Base-by-base conservation (phyloP, 2,329 filamentous ascomycete genomes). In the Tolypocladium ophioglossoides region DNA sequence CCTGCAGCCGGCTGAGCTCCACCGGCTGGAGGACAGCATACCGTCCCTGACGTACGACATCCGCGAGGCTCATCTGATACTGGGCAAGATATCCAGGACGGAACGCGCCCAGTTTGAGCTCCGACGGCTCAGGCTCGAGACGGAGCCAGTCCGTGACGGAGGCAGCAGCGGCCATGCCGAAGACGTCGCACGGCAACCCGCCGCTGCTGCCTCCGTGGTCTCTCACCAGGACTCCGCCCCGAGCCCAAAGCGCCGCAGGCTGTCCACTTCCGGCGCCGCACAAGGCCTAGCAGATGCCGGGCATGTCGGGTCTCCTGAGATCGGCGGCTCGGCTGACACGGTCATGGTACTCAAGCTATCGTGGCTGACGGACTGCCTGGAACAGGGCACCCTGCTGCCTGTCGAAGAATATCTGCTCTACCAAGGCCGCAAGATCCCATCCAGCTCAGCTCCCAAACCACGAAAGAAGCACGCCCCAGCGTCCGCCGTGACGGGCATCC, bases 41-140 rank as follows among this genome's bases (percentile, higher is more conserved):
- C 74, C 78, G 4, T 78, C 76, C 0, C 66, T 94, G 52, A 91
- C 89, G 0, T 85, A 86, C 55, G 81, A 92, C 66, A 74, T 86
- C 52, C 74, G 76, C 16, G 86, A 92, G 67, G 90, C 90, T 1
- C 76, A 80, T 5, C 68, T 96, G 3, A 75, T 96, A 2, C 67
- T 97, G 34, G 90, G 87, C 2, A 89, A 84, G 59, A 78, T 95
- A 37, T 76, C 77, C 0, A 85, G 82, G 54, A 84, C 81, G 59
- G 79, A 83, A 62, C 79, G 92, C 20, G 89, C 89, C 1, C 76
- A 80, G 49, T 84, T 95, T 61, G 92, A 97, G 69, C 73, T 97
- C 57, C 78, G 89, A 52, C 78, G 81, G 8, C 78, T 82, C 48
- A 84, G 83, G 16, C 61, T 96, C 2, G 66, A 70, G 41, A 83